Evolutionary conservation across 2,329 filamentous ascomycete species (phyloP), one percentile per base, ranked within the genome.

Genomic region (Chrysoporthe deuterocubensis): DNA sequence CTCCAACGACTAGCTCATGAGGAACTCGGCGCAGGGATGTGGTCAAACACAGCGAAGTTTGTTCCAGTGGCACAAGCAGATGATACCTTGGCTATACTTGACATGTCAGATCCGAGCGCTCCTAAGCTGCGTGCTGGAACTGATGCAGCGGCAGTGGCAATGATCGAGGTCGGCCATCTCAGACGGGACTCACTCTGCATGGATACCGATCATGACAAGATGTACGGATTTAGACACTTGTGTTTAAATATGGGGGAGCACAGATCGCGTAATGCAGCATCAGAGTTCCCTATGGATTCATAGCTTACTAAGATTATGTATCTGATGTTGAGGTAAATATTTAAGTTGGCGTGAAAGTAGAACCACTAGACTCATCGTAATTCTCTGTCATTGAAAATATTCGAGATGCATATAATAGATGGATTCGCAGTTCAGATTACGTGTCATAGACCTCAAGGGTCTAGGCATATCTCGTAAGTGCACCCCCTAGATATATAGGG

Each of bases 1-100:
- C 40, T 61, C 11, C 58, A 61, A 46, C 26, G 58, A 14, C 58
- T 61, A 42, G 57, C 57, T 6, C 57, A 59, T 26, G 57, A 59
- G 57, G 57, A 43, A 14, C 16, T 42, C 34, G 57, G 57, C 11
- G 57, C n/a, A 14, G 57, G 57, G 16, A 43, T 16, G 4, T 59
- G 57, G 57, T 43, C 57, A 14, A 44, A 26, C 5, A 43, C 40
- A n/a, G 37, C 57, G 2, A n/a, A 32, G 3, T 43, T 34, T 37
- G 40, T 59, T 16, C 57, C 57, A 42, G 8, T 59, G 37, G 34
- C 40, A 4, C 18, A 16, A 18, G 37, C 18, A 59, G 21, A 59
- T 26, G 57, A 59, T n/a, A 43, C 21, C 9, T n/a, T 59, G 57
- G n/a, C 37, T 14, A 16, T 16, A 14, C 57, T 59, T 6, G 57